A percentile compares a stretch with the other conserved stretches of the same genome.
Evolutionary conservation across 148 eudicot species (phyloP).

Genomic region (Chenopodium album): DNA sequence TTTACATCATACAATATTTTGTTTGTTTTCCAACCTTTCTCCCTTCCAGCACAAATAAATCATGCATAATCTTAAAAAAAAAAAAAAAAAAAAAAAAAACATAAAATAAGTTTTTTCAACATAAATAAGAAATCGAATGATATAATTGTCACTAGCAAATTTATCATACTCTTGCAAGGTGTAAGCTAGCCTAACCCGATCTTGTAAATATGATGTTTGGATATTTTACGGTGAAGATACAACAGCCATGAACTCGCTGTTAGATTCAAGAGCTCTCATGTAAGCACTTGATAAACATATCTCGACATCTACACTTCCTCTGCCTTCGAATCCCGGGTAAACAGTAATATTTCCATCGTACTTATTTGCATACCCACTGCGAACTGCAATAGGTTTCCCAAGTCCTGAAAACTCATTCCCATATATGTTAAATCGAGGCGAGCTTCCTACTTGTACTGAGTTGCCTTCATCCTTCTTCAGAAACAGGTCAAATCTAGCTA

Average conservation of each 20-base stretch:
- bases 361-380: slow-evolving; percentile 57
- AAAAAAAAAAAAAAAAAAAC: no score
- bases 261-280: slow-evolving; percentile 42
- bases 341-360: slow-evolving; percentile 57
- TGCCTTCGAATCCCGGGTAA: slow-evolving; percentile 49
- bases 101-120: no score
- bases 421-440: slow-evolving; percentile 64
- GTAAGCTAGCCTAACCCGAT: no score
- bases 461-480: background rate
- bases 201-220: no score
- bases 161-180: no score
- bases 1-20: no score
- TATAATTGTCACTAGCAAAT: no score
- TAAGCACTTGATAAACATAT: slow-evolving; percentile 44
- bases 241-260: slow-evolving; percentile 40
- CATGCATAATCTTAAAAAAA: no score
- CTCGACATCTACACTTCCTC: slow-evolving; percentile 56
- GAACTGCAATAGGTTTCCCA: slow-evolving; percentile 54
- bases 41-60: no score
- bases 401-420: slow-evolving; percentile 62
- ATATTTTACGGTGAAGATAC: background rate
- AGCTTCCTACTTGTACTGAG: slow-evolving; percentile 56
- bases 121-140: no score
- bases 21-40: no score
- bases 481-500: background rate